Evolutionary conservation across 257 asterid genomes (phyloP).

Genomic region (Capsicum rhomboideum): DNA sequence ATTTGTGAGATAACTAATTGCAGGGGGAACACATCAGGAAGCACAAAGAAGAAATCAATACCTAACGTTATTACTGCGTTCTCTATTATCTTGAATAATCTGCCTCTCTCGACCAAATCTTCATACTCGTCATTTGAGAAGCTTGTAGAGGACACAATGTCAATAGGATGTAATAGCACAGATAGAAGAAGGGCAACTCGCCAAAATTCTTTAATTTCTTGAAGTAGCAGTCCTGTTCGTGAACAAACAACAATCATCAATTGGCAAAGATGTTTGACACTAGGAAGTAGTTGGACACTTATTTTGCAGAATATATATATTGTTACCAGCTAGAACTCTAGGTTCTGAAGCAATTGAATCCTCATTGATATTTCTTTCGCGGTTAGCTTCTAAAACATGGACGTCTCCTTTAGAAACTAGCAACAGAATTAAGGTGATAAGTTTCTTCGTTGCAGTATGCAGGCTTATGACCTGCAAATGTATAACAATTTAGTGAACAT

Average conservation of each 20-base stretch:
- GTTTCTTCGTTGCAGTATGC: background rate
- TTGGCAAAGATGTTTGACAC: background rate
- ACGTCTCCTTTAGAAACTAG: conserved; percentile 26
- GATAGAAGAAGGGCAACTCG: conserved; percentile 53
- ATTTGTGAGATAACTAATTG: too few species aligned
- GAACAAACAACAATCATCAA: background rate
- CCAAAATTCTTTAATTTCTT: conserved; percentile 78
- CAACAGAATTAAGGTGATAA: conserved; percentile 52
- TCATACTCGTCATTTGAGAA: conserved; percentile 7
- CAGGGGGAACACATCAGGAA: too few species aligned
- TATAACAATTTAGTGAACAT: background rate
- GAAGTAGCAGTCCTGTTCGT: conserved; percentile 39
- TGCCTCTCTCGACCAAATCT: conserved; percentile 31
- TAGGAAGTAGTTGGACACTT: background rate
- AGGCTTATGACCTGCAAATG: conserved; percentile 50
- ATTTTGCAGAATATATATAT: background rate
- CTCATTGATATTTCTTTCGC: conserved; percentile 41
- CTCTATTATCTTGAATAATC: conserved; percentile 30
- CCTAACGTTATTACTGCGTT: conserved; percentile 40
- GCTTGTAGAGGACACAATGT: background rate
- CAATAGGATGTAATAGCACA: conserved; percentile 31
- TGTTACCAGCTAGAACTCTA: conserved; percentile 56
- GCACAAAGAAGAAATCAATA: background rate
- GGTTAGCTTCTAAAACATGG: conserved; percentile 37
- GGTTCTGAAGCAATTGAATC: conserved; percentile 46